Evolutionary conservation across 208 protist genomes (phyloP), one percentile per base, ranked within the genome.

Genomic region (Angomonas deanei): DNA sequence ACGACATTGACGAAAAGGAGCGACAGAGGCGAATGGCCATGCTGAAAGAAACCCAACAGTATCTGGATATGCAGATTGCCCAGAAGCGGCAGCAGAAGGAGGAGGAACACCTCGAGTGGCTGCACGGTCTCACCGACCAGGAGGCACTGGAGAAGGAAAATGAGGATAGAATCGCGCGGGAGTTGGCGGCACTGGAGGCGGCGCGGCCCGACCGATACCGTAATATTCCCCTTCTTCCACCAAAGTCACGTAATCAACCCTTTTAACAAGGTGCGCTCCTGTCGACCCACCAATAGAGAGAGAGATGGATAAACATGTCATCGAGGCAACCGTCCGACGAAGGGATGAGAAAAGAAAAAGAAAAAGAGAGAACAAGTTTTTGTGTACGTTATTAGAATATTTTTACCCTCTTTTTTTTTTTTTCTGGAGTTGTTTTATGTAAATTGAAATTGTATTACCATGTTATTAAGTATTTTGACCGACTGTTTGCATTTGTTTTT

Each of bases 121-220:
- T 63, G 24, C 73, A 38, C n/a, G 74, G 72, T 48, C 72, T 90
- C 55, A 83, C 83, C n/a, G 74, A 81, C 48, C 67, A 86, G 61
- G 70, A 86, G 49, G 73, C 66, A 34, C 49, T 86, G 15, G 77
- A 88, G 68, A 58, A 64, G 31, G 31, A 74, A 48, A 84, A 86
- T 61, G 64, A 76, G 31, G 83, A 91, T 11, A 68, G 84, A 26
- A 88, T 94, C 23, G 76, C 71, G 21, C 31, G 33, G 33, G 88
- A 94, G 69, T 77, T 94, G 71, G 78, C 78, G 0, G 83, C 84
- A 49, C 66, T 94, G 4, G 88, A 94, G 59, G 74, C 72, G 0
- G 88, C 88, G 21, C 88, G 85, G 67, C 88, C 88, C 26, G 69
- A 67, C 30, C 82, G 83, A 10, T 94, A 90, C 80, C 64, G 71